Percentiles rank a stretch among this genome's conserved stretches.
phyloP scores from a whole-genome alignment of 345 rosid species.

The Salix arbutifolia region DNA sequence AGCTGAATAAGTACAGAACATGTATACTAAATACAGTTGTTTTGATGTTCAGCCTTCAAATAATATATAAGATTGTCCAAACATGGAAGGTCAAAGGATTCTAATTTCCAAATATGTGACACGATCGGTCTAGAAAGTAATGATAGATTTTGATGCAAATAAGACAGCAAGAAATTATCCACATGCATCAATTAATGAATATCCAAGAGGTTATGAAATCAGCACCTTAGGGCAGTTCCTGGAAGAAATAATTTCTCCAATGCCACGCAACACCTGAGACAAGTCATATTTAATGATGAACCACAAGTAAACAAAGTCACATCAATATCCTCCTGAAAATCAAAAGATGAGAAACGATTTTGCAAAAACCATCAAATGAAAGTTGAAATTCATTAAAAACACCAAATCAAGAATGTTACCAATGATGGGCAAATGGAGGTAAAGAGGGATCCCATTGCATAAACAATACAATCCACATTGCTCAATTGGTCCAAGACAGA shows the following conservation, averaged over 20 bases:
- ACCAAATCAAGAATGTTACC: constrained; percentile 35
- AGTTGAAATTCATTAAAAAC: background rate
- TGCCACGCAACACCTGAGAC: constrained; percentile 71
- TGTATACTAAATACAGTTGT: background rate
- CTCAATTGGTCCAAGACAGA: constrained; percentile 75
- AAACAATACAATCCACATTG: constrained; percentile 76
- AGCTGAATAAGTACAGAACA: background rate
- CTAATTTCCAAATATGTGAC: background rate
- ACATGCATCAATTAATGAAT: background rate
- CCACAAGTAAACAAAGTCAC: too few relatives aligned
- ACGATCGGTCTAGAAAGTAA: background rate
- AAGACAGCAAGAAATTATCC: background rate
- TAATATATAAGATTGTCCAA: too few relatives aligned
- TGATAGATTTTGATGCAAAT: background rate
- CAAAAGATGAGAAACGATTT: background rate
- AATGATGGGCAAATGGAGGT: constrained; percentile 91
- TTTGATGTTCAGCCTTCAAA: background rate
- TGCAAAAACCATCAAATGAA: background rate
- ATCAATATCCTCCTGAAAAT: background rate
- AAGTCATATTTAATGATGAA: background rate
- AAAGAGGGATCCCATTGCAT: constrained; percentile 97
- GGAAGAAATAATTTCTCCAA: constrained; percentile 80
- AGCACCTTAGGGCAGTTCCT: constrained; percentile 77
- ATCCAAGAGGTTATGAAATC: background rate
- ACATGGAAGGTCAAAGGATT: too few relatives aligned